A percentile compares a stretch with the other conserved stretches of the same genome.
Evolutionary conservation across 1,284 basidiomycete species (phyloP).

Genomic region (Cystobasidium pallidum): DNA sequence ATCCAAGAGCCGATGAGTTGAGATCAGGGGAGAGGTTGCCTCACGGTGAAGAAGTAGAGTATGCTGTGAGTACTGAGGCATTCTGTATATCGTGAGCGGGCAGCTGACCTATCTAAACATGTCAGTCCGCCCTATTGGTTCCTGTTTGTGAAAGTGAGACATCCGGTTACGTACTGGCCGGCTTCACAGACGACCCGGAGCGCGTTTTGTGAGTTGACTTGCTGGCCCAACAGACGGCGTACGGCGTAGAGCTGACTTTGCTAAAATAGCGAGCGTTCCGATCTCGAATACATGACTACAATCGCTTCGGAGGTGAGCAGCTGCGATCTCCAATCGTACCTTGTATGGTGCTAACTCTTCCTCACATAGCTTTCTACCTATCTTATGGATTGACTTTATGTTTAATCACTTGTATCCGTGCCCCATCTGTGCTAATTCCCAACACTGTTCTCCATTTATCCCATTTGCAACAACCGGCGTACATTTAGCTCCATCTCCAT

Average conservation of each 20-base stretch:
- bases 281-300: conserved; percentile 46
- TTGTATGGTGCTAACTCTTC: neutral
- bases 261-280: conserved; percentile 5
- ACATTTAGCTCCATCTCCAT: too few relatives aligned
- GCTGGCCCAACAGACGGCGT: neutral
- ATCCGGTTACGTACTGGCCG: conserved; percentile 51
- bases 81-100: neutral
- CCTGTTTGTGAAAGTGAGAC: conserved; percentile 49
- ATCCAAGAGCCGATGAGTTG: conserved; percentile 44
- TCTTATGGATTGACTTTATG: conserved; percentile 15
- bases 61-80: conserved; percentile 16
- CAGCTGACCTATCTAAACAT: conserved; percentile 9
- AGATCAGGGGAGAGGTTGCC: conserved; percentile 26
- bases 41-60: conserved; percentile 13
- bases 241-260: neutral
- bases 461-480: too few relatives aligned
- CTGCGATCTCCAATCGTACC: neutral
- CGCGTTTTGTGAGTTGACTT: conserved; percentile 45
- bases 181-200: conserved; percentile 47
- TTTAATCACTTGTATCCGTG: neutral
- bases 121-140: conserved; percentile 51
- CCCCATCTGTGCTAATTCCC: neutral
- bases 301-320: conserved; percentile 50
- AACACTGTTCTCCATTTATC: neutral
- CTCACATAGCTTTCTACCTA: conserved; percentile 31